phyloP scores from a whole-genome alignment of 2,329 filamentous ascomycete genomes.

The Fusarium sp. region DNA sequence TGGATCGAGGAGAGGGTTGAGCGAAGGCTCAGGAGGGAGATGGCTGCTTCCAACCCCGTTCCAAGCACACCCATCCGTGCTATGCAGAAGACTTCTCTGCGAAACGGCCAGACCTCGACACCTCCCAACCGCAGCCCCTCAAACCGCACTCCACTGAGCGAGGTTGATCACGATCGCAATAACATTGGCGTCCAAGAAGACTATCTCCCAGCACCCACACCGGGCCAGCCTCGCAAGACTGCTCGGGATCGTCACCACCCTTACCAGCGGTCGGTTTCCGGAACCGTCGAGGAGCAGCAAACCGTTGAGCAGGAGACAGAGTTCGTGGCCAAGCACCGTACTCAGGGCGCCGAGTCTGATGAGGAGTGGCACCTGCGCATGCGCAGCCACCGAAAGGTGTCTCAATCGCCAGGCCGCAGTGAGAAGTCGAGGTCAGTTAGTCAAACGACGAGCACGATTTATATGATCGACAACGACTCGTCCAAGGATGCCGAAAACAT shows the following conservation, averaged over 20 bases:
- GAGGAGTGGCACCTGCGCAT: constrained; percentile 86
- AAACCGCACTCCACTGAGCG: constrained; percentile 87
- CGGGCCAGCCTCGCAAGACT: constrained; percentile 93
- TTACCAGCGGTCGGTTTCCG: constrained; percentile 70
- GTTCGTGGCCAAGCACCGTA: constrained; percentile 70
- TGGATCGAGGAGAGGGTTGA: constrained; percentile 92
- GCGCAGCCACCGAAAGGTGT: constrained; percentile 74
- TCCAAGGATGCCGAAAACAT: constrained; percentile 80
- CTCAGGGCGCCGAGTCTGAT: constrained; percentile 77
- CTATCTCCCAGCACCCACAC: constrained; percentile 93
- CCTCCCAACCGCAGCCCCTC: constrained; percentile 84
- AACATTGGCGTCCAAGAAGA: constrained; percentile 82
- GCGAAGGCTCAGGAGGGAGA: constrained; percentile 71
- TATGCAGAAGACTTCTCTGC: constrained; percentile 69
- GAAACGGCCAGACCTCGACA: constrained; percentile 80
- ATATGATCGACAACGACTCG: constrained; percentile 73
- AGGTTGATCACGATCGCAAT: constrained; percentile 85
- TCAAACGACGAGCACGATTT: constrained; percentile 79
- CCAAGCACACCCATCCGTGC: constrained; percentile 72
- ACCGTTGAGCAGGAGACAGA: constrained; percentile 70
- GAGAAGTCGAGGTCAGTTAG: constrained; percentile 79
- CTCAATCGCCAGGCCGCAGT: constrained; percentile 70
- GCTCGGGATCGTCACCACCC: constrained; percentile 83
- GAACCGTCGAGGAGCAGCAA: constrained; percentile 62
- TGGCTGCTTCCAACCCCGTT: constrained; percentile 60